A percentile compares a stretch with the other conserved stretches of the same genome.
Evolutionary conservation across 345 rosid genomes (phyloP).

Genomic region (Garcia nutans): DNA sequence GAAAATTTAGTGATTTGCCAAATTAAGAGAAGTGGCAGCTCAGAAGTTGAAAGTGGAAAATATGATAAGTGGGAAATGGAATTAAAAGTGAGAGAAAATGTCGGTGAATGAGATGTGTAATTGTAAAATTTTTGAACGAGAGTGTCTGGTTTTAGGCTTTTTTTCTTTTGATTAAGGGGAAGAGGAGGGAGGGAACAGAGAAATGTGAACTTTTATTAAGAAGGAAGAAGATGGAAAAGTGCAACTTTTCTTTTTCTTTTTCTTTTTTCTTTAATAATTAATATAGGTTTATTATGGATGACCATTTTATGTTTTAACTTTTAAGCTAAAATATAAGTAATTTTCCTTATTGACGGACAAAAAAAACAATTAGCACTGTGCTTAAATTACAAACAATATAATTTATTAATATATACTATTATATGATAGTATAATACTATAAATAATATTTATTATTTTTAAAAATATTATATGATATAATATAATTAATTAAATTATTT

Average conservation of each 20-base stretch:
- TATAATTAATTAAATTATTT: too few species aligned
- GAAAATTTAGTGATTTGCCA: neutral
- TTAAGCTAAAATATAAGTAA: too few species aligned
- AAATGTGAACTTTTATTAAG: neutral
- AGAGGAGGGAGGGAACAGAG: slow-evolving; percentile 20
- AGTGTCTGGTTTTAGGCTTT: slow-evolving; percentile 3
- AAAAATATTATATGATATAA: too few species aligned
- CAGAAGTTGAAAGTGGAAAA: neutral
- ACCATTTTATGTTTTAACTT: too few species aligned
- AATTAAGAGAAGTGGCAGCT: slow-evolving; percentile 17
- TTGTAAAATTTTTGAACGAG: neutral
- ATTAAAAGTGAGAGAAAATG: neutral
- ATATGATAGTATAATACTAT: too few species aligned
- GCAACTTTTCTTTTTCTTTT: neutral
- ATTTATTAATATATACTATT: too few species aligned
- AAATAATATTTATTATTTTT: too few species aligned
- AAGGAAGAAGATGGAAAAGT: slow-evolving; percentile 1
- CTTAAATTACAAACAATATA: too few species aligned
- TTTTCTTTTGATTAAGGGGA: neutral
- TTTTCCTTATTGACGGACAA: too few species aligned
- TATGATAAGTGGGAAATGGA: neutral
- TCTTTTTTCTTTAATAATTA: neutral
- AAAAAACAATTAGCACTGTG: too few species aligned
- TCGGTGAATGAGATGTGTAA: neutral
- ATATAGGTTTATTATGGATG: too few species aligned